Percentiles rank a stretch among this genome's conserved stretches.
These are phyloP conservation scores for Knufia fluminis DNA, from an alignment of 2,329 filamentous ascomycete genomes.

Conservation along the genomic window DNA sequence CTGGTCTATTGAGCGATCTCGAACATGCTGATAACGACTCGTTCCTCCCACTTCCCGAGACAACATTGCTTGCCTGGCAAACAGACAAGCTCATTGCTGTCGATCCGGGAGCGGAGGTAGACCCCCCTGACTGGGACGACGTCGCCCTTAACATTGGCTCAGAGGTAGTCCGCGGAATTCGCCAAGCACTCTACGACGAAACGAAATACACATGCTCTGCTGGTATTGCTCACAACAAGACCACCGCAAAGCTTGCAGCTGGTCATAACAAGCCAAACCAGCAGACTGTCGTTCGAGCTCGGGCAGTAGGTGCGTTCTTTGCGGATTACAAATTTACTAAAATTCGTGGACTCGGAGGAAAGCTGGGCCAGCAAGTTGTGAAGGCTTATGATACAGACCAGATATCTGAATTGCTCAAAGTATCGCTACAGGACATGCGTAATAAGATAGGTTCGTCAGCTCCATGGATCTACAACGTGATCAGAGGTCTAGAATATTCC, in stretches of 20 bases:
- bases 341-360: slow-evolving; percentile 83
- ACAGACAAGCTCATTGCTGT: slow-evolving; percentile 72
- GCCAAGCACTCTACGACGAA: slow-evolving; percentile 56
- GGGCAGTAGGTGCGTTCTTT: slow-evolving; percentile 69
- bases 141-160: slow-evolving; percentile 74
- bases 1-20: slow-evolving; percentile 58
- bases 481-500: slow-evolving; percentile 73
- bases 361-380: slow-evolving; percentile 76
- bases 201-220: slow-evolving; percentile 85
- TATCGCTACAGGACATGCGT: slow-evolving; percentile 66
- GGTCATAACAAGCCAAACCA: slow-evolving; percentile 84
- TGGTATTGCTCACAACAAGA: slow-evolving; percentile 81
- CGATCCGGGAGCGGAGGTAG: slow-evolving; percentile 62
- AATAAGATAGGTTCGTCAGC: slow-evolving; percentile 73
- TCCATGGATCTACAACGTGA: slow-evolving; percentile 69
- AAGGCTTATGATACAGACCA: slow-evolving; percentile 68
- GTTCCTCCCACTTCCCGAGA: slow-evolving; percentile 61
- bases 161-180: slow-evolving; percentile 71
- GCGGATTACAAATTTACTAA: slow-evolving; percentile 83
- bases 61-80: slow-evolving; percentile 71
- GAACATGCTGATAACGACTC: slow-evolving; percentile 39
- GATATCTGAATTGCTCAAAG: slow-evolving; percentile 62
- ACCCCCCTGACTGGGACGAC: slow-evolving; percentile 92
- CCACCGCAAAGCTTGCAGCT: slow-evolving; percentile 85
- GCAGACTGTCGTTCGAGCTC: slow-evolving; percentile 83